Percentiles rank a stretch among this genome's conserved stretches.
Conservation (phyloP, 1,284 basidiomycete genomes). For the Exsudoporus floridanus region DNA sequence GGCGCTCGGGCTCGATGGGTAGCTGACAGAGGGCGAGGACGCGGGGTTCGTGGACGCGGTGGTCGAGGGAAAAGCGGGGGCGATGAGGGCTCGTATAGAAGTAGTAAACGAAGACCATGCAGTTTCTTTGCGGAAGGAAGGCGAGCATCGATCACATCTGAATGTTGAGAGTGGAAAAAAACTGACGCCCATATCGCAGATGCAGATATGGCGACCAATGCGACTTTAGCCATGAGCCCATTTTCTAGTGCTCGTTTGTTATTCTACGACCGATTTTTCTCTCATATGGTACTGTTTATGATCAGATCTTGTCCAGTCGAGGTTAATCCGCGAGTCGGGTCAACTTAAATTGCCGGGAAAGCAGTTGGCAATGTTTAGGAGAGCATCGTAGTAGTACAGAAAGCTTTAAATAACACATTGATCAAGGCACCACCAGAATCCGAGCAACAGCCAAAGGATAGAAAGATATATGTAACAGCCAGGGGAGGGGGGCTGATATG, state of each 20-base stretch:
- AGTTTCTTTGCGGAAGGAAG: slow-evolving; percentile 85
- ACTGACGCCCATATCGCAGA: slow-evolving; percentile 58
- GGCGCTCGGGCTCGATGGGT: slow-evolving; percentile 43
- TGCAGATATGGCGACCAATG: slow-evolving; percentile 84
- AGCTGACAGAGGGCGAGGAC: slow-evolving; percentile 39
- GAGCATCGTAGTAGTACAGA: slow-evolving; percentile 36
- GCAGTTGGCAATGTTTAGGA: slow-evolving; percentile 20
- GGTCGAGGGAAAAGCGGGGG: slow-evolving; percentile 52
- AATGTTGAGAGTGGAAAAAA: slow-evolving; percentile 40
- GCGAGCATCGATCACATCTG: slow-evolving; percentile 61
- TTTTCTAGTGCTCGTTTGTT: slow-evolving; percentile 25
- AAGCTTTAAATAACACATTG: slow-evolving; percentile 40
- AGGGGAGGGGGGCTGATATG: slow-evolving; percentile 16
- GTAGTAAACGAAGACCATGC: slow-evolving; percentile 81
- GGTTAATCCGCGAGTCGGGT: slow-evolving; percentile 12
- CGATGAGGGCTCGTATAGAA: slow-evolving; percentile 56
- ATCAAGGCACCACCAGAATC: slow-evolving; percentile 30
- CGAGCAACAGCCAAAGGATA: slow-evolving; percentile 33
- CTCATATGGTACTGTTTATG: slow-evolving; percentile 16
- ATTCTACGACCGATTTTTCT: background rate
- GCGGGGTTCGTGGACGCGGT: slow-evolving; percentile 33
- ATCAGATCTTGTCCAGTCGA: slow-evolving; percentile 5
- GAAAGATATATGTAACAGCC: slow-evolving; percentile 35
- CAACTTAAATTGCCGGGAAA: slow-evolving; percentile 8
- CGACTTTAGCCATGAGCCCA: slow-evolving; percentile 70